These are phyloP conservation scores for Cercospora canescens DNA, from an alignment of 2,329 filamentous ascomycete species.

Conservation along the genomic window DNA sequence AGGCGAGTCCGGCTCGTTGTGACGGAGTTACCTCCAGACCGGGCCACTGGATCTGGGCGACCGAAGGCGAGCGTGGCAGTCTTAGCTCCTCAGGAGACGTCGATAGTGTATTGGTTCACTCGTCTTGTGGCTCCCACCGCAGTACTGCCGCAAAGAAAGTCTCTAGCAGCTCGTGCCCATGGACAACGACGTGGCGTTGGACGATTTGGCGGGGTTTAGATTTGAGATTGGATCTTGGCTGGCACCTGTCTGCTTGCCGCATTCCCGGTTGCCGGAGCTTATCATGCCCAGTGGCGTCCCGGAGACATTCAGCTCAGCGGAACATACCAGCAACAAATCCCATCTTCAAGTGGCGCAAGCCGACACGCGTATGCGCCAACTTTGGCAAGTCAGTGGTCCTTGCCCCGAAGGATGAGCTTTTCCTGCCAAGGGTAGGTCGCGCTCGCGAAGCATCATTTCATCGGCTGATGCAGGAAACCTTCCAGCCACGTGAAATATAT, in stretches of 20 bases:
- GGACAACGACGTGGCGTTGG: conserved; percentile 9
- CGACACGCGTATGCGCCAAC: too few relatives aligned
- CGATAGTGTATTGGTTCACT: not conserved
- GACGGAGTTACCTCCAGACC: not conserved
- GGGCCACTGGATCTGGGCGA: not conserved
- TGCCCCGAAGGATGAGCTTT: too few relatives aligned
- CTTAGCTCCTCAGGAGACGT: not conserved
- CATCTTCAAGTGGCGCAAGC: not conserved
- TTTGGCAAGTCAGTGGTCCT: too few relatives aligned
- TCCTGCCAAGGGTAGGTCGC: not conserved
- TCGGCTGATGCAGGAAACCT: not conserved
- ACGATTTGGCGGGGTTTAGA: conserved; percentile 8
- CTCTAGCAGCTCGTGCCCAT: not conserved
- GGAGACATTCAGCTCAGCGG: not conserved
- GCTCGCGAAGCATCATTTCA: not conserved
- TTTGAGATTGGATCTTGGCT: conserved; percentile 12
- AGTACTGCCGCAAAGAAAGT: not conserved
- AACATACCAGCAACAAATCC: not conserved
- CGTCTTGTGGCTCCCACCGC: not conserved
- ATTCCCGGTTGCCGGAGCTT: not conserved
- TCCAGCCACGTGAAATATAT: not conserved
- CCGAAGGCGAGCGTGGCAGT: not conserved
- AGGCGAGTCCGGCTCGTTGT: not conserved
- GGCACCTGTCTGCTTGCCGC: not conserved
- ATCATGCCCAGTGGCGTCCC: not conserved